Evolutionary conservation across 1,284 basidiomycete genomes (phyloP), one percentile per base, ranked within the genome.

Genomic region (Apiotrichum veenhuisii): DNA sequence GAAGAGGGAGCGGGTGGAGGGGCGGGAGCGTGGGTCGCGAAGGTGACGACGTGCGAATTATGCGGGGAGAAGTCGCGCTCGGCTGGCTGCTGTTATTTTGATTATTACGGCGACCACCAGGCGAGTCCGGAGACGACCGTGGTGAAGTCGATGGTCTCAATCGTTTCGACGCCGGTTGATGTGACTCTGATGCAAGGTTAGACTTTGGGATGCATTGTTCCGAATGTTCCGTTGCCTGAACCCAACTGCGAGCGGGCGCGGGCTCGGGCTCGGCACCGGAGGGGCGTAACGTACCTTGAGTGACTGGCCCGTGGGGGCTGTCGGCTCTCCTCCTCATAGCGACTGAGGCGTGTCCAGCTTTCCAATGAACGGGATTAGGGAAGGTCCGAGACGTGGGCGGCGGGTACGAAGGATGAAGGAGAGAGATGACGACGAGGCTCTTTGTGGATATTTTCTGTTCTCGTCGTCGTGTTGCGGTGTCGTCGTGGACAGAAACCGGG

Each of bases 11-110:
- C 8, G 60, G 57, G 27, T 62, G 57, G 25, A 62, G 56, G 5
- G 57, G 54, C 10, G 60, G 60, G 14, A 62, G 45, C 2, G 52
- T 45, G 3, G 57, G 54, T 3, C 60, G 51, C 7, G 54, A 47
- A 17, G 60, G 60, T 5, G 60, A 62, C 5, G 59, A 49, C 7
- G 50, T 40, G 40, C 59, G 55, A 22, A 61, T 61, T 44, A 61
- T 47, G 22, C 59, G 55, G 1, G 59, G 59, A 0, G 59, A 61
- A 46, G 50, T 57, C 25, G 27, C 53, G 41, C 41, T 54, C 1
- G 40, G n/a, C n/a, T 48, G 33, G 8, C 20, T 22, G 45, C 30
- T 30, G 33, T 18, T 33, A 17, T 46, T 46, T 11, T 23, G 17
- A 12, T 49, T 20, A 8, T 27, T 50, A 12, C 49, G 49, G 10